Conservation (phyloP, 1,139 yeast genomes). For the Spencermartinsiella ligniputridi region DNA sequence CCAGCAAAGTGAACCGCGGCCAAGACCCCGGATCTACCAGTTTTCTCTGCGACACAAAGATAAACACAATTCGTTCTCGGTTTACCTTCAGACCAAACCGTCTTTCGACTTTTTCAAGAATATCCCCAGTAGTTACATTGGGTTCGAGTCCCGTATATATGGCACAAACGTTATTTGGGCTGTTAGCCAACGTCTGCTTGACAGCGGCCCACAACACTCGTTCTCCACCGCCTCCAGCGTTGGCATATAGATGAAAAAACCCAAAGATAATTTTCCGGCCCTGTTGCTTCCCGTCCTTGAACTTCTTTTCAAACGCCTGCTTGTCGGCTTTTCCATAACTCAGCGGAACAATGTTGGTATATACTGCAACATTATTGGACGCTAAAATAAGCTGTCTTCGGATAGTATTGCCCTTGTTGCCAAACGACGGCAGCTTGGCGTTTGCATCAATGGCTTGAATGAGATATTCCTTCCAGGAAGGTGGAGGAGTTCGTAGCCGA, state of each 20-base stretch:
- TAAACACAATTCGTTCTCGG: slow-evolving; percentile 56
- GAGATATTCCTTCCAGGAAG: slow-evolving; percentile 26
- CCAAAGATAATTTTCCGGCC: slow-evolving; percentile 55
- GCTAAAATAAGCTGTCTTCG: slow-evolving; percentile 55
- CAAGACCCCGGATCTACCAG: slow-evolving; percentile 69
- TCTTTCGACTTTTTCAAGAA: slow-evolving; percentile 52
- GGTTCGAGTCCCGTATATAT: slow-evolving; percentile 67
- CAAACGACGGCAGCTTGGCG: slow-evolving; percentile 26
- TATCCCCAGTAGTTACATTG: slow-evolving; percentile 39
- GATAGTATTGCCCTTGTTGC: slow-evolving; percentile 29
- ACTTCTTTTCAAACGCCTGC: background rate
- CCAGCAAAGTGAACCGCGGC: slow-evolving; percentile 75
- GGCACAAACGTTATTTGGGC: slow-evolving; percentile 54
- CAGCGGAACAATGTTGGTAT: slow-evolving; percentile 29
- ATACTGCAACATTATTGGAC: slow-evolving; percentile 45
- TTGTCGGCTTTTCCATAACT: slow-evolving; percentile 9
- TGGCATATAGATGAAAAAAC: slow-evolving; percentile 92
- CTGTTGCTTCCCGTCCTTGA: slow-evolving; percentile 16
- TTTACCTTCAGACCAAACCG: slow-evolving; percentile 65
- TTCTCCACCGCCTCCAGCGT: slow-evolving; percentile 98
- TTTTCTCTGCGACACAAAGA: slow-evolving; percentile 59
- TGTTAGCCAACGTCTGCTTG: slow-evolving; percentile 55
- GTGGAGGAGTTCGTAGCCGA: slow-evolving; percentile 30
- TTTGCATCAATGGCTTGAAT: slow-evolving; percentile 26
- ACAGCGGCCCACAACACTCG: slow-evolving; percentile 95